Base-by-base conservation (phyloP, 2,329 filamentous ascomycete genomes). In the Hyphodiscus sp. region DNA sequence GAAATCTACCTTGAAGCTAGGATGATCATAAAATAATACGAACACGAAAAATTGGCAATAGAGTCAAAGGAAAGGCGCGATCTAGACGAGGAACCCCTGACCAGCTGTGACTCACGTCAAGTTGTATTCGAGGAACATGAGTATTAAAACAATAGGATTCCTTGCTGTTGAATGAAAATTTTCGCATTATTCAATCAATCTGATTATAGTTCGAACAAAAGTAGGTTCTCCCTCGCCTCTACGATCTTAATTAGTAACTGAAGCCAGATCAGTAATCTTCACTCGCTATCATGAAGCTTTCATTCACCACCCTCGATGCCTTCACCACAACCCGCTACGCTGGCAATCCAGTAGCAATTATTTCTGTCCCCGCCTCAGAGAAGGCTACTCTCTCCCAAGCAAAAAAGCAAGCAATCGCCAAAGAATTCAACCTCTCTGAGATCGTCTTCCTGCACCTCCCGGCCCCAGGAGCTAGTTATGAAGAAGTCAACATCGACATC, bases 391-490 rank as follows among this genome's bases (percentile, higher is more conserved):
- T 83, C 18, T 72, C 73, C 1, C 76, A 80, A 60, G 64, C 69
- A 1, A 73, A 76, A 65, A 85, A 85, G 64, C 80, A 82, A 63
- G 65, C 69, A 58, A 77, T 86, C 54, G 80, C 82, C 45, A 71
- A 73, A 56, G 82, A 86, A 67, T 85, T 85, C 71, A 82, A 82
- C 67, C 77, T 82, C 61, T 82, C 79, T 50, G 81, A 85, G 67
- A 83, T 80, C 0, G 79, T 83, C 44, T 85, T 86, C 61, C 68
- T 85, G 41, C 79, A 85, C 68, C 61, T 67, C 5, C 55, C 63
- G 9, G 50, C 58, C 26, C 68, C 71, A 47, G 57, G 64, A 20
- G 53, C 60, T 16, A 65, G 67, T 47, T 63, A 70, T 55, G 50
- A 38, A 5, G 62, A 69, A 16, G 68, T 76, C 44, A 68, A 68